Evolutionary conservation across 2,329 filamentous ascomycete species (phyloP), one percentile per base, ranked within the genome.

Genomic region (Ophiostoma ips): DNA sequence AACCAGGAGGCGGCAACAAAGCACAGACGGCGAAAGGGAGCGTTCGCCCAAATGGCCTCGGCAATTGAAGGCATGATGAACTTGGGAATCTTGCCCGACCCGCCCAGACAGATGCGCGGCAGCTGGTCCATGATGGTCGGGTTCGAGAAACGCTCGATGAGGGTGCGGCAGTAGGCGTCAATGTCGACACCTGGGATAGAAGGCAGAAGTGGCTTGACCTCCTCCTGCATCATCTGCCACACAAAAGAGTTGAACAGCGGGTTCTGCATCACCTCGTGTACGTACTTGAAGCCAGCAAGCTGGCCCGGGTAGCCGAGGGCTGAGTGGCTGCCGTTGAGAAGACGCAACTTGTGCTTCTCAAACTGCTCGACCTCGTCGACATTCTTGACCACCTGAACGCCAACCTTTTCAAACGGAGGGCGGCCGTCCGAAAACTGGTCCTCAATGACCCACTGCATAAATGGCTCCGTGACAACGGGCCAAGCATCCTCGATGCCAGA

Each of bases 391-490:
- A 75, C 65, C 63, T 75, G 71, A 3, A 72, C 71, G 49, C 72
- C 72, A 37, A 70, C 71, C 60, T 71, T 70, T 43, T 75, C 72
- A 45, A 75, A 72, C 0, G 68, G 64, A 24, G 72, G 72, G 41
- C 72, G 72, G 35, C 71, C 72, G 52, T 73, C 66, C 53, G 57
- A 63, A 60, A 75, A 75, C 51, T 69, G 63, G 62, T 75, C 71
- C 61, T 75, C 72, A 46, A 75, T 63, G 2, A 75, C 72, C 72
- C 72, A 74, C 62, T 75, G 72, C 66, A 70, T 73, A 52, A 75
- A 75, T 36, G 72, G 72, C 65, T 75, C 72, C 0, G 72, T 75
- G 18, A 75, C 71, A 6, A 75, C 71, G 0, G 72, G 72, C 72
- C 72, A 75, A 4, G 63, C 58, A 55, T 75, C 72, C 56, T 71